Evolutionary conservation across 495 filamentous ascomycete genomes (phyloP).

Genomic region (Podospora anserina): DNA sequence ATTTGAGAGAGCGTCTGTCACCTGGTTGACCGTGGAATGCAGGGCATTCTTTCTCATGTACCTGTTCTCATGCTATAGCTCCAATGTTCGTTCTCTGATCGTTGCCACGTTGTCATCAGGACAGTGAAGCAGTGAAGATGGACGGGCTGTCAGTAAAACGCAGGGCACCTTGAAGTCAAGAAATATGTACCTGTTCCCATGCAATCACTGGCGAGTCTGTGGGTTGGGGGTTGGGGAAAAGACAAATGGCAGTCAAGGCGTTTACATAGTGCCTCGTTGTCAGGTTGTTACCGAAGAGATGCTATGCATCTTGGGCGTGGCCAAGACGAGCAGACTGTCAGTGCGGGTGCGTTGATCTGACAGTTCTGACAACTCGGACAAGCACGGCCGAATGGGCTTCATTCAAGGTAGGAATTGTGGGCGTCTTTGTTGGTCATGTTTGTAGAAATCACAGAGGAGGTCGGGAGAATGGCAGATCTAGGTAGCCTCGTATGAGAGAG

Average conservation of each 20-base stretch:
- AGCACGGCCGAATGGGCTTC: background rate
- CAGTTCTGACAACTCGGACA: background rate
- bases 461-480: too few species aligned
- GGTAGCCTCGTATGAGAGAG: too few species aligned
- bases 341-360: background rate
- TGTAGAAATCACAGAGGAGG: too few species aligned
- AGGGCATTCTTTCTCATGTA: too few species aligned
- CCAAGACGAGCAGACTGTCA: background rate
- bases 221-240: too few species aligned
- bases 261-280: background rate
- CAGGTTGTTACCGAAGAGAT: background rate
- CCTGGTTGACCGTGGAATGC: too few species aligned
- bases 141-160: background rate
- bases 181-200: background rate
- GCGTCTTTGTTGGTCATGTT: background rate
- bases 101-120: too few species aligned
- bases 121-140: too few species aligned
- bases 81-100: too few species aligned
- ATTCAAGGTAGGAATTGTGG: background rate
- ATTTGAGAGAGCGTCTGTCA: too few species aligned
- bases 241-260: background rate
- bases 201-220: background rate
- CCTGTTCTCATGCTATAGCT: too few species aligned
- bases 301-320: background rate
- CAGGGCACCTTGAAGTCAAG: background rate